phyloP scores from a whole-genome alignment of 148 eudicot species.

The Bassia scoparia region DNA sequence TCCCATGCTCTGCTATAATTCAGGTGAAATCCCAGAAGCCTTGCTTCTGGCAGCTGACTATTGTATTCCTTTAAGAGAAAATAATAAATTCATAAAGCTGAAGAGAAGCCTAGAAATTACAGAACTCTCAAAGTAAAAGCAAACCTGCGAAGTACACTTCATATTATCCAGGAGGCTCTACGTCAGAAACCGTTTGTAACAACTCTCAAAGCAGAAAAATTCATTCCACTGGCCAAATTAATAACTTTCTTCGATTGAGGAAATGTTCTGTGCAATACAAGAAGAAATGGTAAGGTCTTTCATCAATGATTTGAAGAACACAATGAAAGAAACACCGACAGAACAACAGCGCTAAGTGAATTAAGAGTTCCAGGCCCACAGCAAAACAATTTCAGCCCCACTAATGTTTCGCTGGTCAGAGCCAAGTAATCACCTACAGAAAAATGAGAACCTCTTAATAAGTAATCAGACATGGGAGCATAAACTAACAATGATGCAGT shows the following conservation, averaged over 20 bases:
- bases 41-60: not conserved
- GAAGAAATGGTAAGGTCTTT: not conserved
- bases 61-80: not conserved
- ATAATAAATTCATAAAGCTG: not conserved
- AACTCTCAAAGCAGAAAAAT: slow-evolving; percentile 74
- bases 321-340: slow-evolving; percentile 10
- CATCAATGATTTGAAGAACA: slow-evolving; percentile 17
- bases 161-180: slow-evolving; percentile 60
- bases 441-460: slow-evolving; percentile 6
- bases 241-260: slow-evolving; percentile 72
- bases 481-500: slow-evolving; percentile 5
- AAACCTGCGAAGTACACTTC: slow-evolving; percentile 73
- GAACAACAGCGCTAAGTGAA: slow-evolving; percentile 54
- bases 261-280: slow-evolving; percentile 54
- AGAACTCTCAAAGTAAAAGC: slow-evolving; percentile 15
- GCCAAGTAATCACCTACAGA: slow-evolving; percentile 87
- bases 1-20: not conserved
- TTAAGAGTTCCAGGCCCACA: slow-evolving; percentile 97
- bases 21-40: not conserved
- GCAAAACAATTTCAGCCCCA: slow-evolving; percentile 78
- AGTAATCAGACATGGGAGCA: not conserved
- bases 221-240: slow-evolving; percentile 69
- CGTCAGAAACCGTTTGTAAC: slow-evolving; percentile 50
- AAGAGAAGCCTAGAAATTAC: not conserved
- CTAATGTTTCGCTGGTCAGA: slow-evolving; percentile 67